Conservation (phyloP, 768 basidiomycete genomes). For the Exidia glandulosa region DNA sequence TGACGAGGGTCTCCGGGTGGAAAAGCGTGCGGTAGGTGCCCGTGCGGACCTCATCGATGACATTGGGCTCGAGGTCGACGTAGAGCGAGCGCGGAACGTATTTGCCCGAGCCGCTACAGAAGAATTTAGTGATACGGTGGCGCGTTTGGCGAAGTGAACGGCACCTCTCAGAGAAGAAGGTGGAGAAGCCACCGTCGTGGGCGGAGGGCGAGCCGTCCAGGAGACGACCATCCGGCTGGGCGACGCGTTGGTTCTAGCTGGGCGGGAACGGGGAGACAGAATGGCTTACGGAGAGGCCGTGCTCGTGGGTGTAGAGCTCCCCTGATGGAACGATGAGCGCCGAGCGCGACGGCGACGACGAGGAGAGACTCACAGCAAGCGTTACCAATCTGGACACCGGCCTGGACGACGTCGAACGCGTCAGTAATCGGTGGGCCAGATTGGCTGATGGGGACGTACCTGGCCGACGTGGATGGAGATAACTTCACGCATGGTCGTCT, state of each 20-base stretch:
- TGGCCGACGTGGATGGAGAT: conserved; percentile 98
- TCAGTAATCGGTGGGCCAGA: not conserved
- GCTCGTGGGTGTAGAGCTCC: conserved; percentile 99
- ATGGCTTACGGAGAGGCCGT: conserved; percentile 81
- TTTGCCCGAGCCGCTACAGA: conserved; percentile 56
- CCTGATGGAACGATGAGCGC: conserved; percentile 34
- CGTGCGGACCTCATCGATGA: conserved; percentile 93
- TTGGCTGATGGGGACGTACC: conserved; percentile 20
- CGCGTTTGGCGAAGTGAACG: not conserved
- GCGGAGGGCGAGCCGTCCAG: conserved; percentile 62
- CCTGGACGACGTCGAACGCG: not conserved
- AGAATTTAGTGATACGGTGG: not conserved
- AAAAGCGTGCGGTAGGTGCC: conserved; percentile 95
- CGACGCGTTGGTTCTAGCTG: not conserved
- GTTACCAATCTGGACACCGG: conserved; percentile 54
- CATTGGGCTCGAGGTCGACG: conserved; percentile 94
- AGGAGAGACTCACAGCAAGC: conserved; percentile 77
- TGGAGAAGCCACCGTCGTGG: conserved; percentile 89
- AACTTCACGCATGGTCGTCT: conserved; percentile 71
- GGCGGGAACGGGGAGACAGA: not conserved
- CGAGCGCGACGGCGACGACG: conserved; percentile 23
- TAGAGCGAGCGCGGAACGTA: conserved; percentile 97
- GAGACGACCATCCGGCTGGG: conserved; percentile 89
- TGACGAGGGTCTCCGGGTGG: conserved; percentile 97
- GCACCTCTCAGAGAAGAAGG: conserved; percentile 97